Evolutionary conservation across 495 filamentous ascomycete species (phyloP), one percentile per base, ranked within the genome.

Genomic region (Lentithecium fluviatile): DNA sequence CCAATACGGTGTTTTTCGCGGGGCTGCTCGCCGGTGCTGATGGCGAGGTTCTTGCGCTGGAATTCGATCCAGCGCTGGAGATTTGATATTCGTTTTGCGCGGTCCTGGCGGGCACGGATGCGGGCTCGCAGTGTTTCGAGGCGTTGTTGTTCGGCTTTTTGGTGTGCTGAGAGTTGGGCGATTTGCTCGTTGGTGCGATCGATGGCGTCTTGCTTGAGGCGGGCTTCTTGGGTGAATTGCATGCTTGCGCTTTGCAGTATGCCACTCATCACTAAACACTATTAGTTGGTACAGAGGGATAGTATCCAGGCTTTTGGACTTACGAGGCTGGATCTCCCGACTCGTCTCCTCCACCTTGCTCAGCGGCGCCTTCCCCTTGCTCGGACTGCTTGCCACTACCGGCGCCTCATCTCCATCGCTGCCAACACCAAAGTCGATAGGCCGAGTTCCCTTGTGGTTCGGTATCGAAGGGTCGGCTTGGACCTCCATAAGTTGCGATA

Each of bases 381-480:
- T 65, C 21, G 68, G 67, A 20, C 73, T 74, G 29, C 72, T 64
- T 13, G 62, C 60, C 62, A 52, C 66, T 58, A 38, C 64, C 51
- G 47, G 64, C 53, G 20, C 58, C 53, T 55, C 54, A 69, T 79
- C 78, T 64, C 79, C 85, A 32, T 85, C 79, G n/a, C 83, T 84
- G 32, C 90, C 91, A 20, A 98, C 88, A 8, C 94, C 94, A 75
- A 97, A 97, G 70, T 97, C 94, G 21, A 87, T 79, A 13, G 94
- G 91, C 54, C 88, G 81, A 11, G 96, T 80, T 20, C 92, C 92
- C 25, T 89, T 89, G 38, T 88, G 84, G 69, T 97, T 98, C 0
- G 91, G 81, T 67, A 98, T 92, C 40, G 85, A 81, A 20, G 91
- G 84, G 74, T 97, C 91, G 0, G 92, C 94, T 40, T 91, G 88